Base-by-base conservation (phyloP, 345 rosid genomes). In the Combretum micranthum region DNA sequence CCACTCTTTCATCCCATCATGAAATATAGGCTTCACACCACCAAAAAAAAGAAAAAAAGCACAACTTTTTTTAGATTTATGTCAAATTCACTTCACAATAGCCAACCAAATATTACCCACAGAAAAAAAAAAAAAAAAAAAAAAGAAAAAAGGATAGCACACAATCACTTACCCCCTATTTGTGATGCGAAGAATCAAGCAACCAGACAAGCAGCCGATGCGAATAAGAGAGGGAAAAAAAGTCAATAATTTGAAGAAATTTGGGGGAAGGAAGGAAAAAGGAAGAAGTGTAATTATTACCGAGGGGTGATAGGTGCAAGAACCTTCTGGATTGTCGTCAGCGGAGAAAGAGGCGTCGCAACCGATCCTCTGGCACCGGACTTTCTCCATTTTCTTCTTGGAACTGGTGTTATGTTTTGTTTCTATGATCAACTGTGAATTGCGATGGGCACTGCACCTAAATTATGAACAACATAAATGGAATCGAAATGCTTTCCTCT, bases 1-100 rank as follows among this genome's bases (percentile, higher is more conserved):
- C 99, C 99, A 89, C 63, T 89, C 97, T 78, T 85, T 93, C 84
- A 76, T 89, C 65, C 97, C 99, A 56, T 93, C 97, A 49, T 83
- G 96, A 69, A 93, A 93, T 68, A 77, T 62, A 37, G 99, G 99
- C 95, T 89, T 71, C 64, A 78, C 44, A 74, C n/a, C n/a, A n/a
- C n/a, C n/a, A n/a, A n/a, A n/a, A n/a, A n/a, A n/a, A n/a, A 11
- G 10, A 32, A 32, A 32, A 32, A 32, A 32, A 11, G 39, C 39
- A 32, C 39, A 32, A 32, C 39, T 11, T 32, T 11, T 32, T 32
- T 32, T 32, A 32, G 10, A 32, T 9, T 32, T 32, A 32, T 32
- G 9, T 32, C 1, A 32, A 32, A 9, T 32, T 4, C 5, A 4
- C 9, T 32, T 32, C 39, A 32, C 9, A 32, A 32, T 7, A 4